Percentiles rank a stretch among this genome's conserved stretches.
Evolutionary conservation across 2,329 filamentous ascomycete genomes (phyloP).

Genomic region (Colletotrichum somersetense): DNA sequence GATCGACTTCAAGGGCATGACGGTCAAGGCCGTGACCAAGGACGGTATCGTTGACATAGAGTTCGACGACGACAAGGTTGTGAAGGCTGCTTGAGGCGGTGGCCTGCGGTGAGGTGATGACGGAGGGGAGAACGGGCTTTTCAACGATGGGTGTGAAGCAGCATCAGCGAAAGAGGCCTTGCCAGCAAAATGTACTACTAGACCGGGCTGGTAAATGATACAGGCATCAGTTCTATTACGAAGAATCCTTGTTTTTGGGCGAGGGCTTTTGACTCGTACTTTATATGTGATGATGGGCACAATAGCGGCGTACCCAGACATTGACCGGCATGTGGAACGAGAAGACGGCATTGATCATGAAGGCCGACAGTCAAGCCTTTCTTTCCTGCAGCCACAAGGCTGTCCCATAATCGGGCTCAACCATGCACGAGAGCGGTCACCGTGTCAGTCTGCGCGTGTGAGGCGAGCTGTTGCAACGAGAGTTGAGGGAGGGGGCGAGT

Average conservation of each 20-base stretch:
- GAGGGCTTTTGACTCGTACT: background rate
- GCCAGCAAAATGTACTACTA: slow-evolving; percentile 44
- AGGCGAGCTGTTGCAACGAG: slow-evolving; percentile 1
- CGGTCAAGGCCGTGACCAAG: slow-evolving; percentile 94
- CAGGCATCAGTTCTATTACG: slow-evolving; percentile 37
- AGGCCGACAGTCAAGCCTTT: background rate
- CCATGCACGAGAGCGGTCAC: slow-evolving; percentile 20
- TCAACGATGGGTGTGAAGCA: slow-evolving; percentile 23
- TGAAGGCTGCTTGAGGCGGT: slow-evolving; percentile 67
- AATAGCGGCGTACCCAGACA: background rate
- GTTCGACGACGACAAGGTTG: slow-evolving; percentile 84
- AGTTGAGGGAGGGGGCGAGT: slow-evolving; percentile 13
- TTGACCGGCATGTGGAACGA: background rate
- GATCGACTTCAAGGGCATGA: slow-evolving; percentile 98
- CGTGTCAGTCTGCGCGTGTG: background rate
- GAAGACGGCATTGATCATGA: background rate
- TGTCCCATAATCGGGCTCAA: background rate
- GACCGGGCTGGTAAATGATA: slow-evolving; percentile 43
- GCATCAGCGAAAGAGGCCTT: slow-evolving; percentile 19
- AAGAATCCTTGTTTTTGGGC: background rate
- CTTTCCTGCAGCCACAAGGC: background rate
- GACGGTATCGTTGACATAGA: slow-evolving; percentile 89
- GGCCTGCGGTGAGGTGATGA: slow-evolving; percentile 34
- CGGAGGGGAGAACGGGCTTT: slow-evolving; percentile 21
- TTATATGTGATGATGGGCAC: background rate